Evolutionary conservation across 2,329 filamentous ascomycete genomes (phyloP).

Genomic region (Monascus ruber): DNA sequence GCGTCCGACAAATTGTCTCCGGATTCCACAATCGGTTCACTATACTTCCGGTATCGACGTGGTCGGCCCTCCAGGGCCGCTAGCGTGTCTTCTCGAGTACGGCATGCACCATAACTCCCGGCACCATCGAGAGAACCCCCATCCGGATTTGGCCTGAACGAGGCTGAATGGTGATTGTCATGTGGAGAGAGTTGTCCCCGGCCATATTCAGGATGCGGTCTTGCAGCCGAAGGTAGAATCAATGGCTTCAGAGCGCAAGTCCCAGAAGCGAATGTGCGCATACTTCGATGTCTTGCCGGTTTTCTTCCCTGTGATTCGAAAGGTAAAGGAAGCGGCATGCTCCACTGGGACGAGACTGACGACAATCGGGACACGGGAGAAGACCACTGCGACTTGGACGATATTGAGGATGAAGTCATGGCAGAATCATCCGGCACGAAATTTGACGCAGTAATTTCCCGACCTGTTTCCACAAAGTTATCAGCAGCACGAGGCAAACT

Average conservation of each 20-base stretch:
- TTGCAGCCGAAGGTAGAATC: conserved; percentile 13
- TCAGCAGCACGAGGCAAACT: not conserved
- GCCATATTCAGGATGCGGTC: no score
- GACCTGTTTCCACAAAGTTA: not conserved
- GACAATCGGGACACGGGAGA: conserved; percentile 14
- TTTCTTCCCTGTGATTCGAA: conserved; percentile 11
- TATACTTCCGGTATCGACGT: no score
- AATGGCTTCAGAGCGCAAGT: conserved; percentile 24
- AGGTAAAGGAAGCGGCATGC: conserved; percentile 12
- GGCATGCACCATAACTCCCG: no score
- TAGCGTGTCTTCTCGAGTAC: no score
- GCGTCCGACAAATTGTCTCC: no score
- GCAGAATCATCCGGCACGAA: not conserved
- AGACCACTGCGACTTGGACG: conserved; percentile 12
- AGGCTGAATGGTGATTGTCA: no score
- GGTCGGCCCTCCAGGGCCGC: no score
- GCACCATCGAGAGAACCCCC: no score
- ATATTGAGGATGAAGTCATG: conserved; percentile 1
- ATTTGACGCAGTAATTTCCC: not conserved
- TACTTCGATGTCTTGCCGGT: conserved; percentile 13
- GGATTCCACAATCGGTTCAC: no score
- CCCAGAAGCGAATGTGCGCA: conserved; percentile 24
- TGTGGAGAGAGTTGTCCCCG: no score
- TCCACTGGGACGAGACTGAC: conserved; percentile 9
- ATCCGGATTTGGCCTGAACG: no score